Conservation (phyloP, 2,329 filamentous ascomycete genomes). For the Phaeosphaeria sp. region DNA sequence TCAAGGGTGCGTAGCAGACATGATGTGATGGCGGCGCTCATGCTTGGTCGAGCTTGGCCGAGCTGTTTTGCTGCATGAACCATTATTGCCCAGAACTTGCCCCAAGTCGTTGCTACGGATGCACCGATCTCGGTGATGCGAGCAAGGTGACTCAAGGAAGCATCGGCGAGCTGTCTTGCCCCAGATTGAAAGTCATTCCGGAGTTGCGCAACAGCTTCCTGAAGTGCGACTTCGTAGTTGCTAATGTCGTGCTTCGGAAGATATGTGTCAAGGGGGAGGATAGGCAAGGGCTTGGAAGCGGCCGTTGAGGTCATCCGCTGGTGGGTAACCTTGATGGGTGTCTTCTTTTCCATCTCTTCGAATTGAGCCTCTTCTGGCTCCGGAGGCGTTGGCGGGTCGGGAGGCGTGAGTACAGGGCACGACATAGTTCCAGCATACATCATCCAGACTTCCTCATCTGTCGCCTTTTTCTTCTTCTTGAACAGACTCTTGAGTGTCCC, state of each 20-base stretch:
- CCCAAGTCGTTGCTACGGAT: slow-evolving; percentile 22
- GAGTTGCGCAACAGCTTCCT: slow-evolving; percentile 11
- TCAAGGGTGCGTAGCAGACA: slow-evolving; percentile 57
- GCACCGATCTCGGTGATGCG: slow-evolving; percentile 49
- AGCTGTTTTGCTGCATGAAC: slow-evolving; percentile 70
- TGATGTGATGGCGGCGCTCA: slow-evolving; percentile 63
- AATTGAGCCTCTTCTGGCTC: background rate
- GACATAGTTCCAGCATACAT: slow-evolving; percentile 1
- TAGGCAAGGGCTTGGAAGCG: background rate
- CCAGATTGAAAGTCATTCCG: slow-evolving; percentile 53
- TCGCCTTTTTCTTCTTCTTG: slow-evolving; percentile 1
- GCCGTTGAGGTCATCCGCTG: background rate
- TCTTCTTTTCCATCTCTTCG: background rate
- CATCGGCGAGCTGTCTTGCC: slow-evolving; percentile 64
- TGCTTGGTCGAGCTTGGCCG: slow-evolving; percentile 61
- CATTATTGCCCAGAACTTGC: slow-evolving; percentile 62
- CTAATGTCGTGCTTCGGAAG: slow-evolving; percentile 6
- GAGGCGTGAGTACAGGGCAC: slow-evolving; percentile 1
- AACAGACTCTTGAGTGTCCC: background rate
- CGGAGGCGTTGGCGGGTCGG: background rate
- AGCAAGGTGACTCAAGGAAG: slow-evolving; percentile 59
- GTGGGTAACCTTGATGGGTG: background rate
- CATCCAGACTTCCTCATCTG: background rate
- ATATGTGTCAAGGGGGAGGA: background rate
- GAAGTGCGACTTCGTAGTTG: slow-evolving; percentile 10